A percentile compares a stretch with the other conserved stretches of the same genome.
Evolutionary conservation across 768 basidiomycete genomes (phyloP).

Genomic region (Lyophyllum decastes): DNA sequence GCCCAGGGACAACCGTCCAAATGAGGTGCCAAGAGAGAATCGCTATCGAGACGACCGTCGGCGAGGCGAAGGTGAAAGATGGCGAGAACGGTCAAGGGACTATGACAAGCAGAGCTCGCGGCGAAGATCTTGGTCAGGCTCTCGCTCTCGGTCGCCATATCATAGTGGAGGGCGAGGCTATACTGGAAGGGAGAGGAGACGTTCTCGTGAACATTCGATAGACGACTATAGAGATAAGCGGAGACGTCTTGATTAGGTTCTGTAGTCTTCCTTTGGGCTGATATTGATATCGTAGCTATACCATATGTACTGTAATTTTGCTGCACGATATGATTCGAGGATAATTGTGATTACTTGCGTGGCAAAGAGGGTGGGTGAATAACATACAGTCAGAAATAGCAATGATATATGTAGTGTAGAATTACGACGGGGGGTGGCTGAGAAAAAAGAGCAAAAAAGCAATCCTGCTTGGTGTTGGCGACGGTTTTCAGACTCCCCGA

Average conservation of each 20-base stretch:
- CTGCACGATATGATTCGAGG: background rate
- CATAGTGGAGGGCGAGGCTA: slow-evolving; percentile 20
- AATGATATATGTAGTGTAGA: background rate
- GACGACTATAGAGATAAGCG: slow-evolving; percentile 49
- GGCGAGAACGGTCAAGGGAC: slow-evolving; percentile 19
- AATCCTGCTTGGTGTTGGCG: background rate
- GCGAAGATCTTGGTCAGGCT: slow-evolving; percentile 27
- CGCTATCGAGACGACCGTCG: slow-evolving; percentile 9
- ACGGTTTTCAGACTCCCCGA: background rate
- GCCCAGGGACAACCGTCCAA: slow-evolving; percentile 17
- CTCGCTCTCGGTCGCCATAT: slow-evolving; percentile 32
- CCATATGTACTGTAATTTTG: background rate
- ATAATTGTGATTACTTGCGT: background rate
- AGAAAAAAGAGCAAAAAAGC: background rate
- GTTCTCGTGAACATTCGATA: slow-evolving; percentile 32
- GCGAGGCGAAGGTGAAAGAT: slow-evolving; percentile 5
- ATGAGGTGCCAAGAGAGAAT: slow-evolving; percentile 15
- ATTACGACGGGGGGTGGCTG: background rate
- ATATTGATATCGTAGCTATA: background rate
- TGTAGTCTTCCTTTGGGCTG: background rate
- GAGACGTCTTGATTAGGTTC: slow-evolving; percentile 52
- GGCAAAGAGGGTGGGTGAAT: background rate
- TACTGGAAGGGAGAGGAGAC: slow-evolving; percentile 27
- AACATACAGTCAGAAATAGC: background rate
- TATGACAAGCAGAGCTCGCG: slow-evolving; percentile 27